A percentile compares a stretch with the other conserved stretches of the same genome.
phyloP scores from a whole-genome alignment of 2,329 filamentous ascomycete species.

The Fusarium pseudocircinatum region DNA sequence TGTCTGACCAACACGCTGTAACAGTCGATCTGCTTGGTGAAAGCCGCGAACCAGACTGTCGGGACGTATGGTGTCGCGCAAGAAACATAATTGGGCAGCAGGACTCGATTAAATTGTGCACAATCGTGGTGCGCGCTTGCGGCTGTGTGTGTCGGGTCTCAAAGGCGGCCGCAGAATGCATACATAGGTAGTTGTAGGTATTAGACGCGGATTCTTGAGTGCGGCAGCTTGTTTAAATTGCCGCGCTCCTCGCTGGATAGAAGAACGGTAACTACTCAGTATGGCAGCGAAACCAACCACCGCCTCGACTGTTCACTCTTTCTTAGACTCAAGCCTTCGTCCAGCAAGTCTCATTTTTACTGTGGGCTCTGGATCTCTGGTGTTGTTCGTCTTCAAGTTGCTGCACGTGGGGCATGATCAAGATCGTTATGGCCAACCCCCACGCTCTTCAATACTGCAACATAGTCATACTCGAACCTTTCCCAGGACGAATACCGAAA shows the following conservation, averaged over 20 bases:
- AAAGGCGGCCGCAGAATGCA: slow-evolving; percentile 14
- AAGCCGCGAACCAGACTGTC: slow-evolving; percentile 39
- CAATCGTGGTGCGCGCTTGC: slow-evolving; percentile 18
- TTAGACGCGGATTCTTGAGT: slow-evolving; percentile 12
- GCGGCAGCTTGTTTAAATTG: not conserved
- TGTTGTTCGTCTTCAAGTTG: slow-evolving; percentile 1
- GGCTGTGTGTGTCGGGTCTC: not conserved
- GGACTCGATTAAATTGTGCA: slow-evolving; percentile 15
- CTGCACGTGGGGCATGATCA: slow-evolving; percentile 14
- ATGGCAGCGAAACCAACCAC: not conserved
- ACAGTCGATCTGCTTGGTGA: slow-evolving; percentile 37
- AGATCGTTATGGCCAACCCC: slow-evolving; percentile 15
- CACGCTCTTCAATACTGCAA: slow-evolving; percentile 17
- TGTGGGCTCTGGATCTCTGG: not conserved
- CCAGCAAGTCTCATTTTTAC: not conserved
- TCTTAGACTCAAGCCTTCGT: not conserved
- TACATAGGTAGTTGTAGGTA: not conserved
- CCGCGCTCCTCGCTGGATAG: not conserved
- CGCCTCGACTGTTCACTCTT: not conserved
- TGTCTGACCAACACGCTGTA: slow-evolving; percentile 32
- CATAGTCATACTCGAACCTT: slow-evolving; percentile 11
- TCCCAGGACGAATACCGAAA: slow-evolving; percentile 10
- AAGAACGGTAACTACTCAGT: not conserved
- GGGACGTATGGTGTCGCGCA: slow-evolving; percentile 29
- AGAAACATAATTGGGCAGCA: slow-evolving; percentile 34